Conservation (phyloP, 352 stramenopile genomes). For the Phytophthora podocarpi region DNA sequence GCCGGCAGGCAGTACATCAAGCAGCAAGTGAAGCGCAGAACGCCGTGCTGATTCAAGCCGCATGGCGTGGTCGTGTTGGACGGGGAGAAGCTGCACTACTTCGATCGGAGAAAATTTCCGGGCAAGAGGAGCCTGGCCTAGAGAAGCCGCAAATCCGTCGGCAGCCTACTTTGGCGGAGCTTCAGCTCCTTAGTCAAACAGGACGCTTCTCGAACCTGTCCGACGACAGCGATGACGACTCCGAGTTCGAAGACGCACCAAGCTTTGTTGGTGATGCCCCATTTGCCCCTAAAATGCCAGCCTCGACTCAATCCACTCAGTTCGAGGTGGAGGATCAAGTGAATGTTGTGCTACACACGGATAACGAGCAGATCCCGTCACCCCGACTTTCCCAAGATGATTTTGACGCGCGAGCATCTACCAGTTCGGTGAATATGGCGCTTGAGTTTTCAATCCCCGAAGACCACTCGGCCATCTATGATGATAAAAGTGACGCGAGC, state of each 20-base stretch:
- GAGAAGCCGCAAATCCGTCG: slow-evolving; percentile 18
- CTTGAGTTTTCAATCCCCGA: slow-evolving; percentile 24
- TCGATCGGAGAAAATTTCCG: slow-evolving; percentile 1
- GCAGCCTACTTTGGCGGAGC: slow-evolving; percentile 48
- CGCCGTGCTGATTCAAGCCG: slow-evolving; percentile 20
- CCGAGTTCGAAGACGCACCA: slow-evolving; percentile 33
- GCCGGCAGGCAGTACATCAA: slow-evolving; percentile 1
- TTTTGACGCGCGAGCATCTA: slow-evolving; percentile 6
- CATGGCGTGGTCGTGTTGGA: slow-evolving; percentile 19
- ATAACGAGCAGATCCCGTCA: slow-evolving; percentile 1
- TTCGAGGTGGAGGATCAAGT: background rate
- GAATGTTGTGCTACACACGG: background rate
- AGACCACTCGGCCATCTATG: slow-evolving; percentile 11
- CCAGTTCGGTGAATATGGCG: slow-evolving; percentile 10
- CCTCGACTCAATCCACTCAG: background rate
- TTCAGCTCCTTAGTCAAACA: slow-evolving; percentile 52
- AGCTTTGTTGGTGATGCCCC: slow-evolving; percentile 19
- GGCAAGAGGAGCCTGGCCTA: background rate
- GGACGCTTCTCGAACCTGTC: slow-evolving; percentile 52
- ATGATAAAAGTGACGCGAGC: slow-evolving; percentile 36
- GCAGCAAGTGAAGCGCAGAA: slow-evolving; percentile 12
- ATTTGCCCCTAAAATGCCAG: background rate
- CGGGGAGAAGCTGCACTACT: slow-evolving; percentile 6
- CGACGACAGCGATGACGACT: slow-evolving; percentile 49
- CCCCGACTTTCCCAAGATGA: slow-evolving; percentile 2